Percentiles rank a stretch among this genome's conserved stretches.
phyloP scores from a whole-genome alignment of 2,329 filamentous ascomycete genomes.

The Trichoderma breve region DNA sequence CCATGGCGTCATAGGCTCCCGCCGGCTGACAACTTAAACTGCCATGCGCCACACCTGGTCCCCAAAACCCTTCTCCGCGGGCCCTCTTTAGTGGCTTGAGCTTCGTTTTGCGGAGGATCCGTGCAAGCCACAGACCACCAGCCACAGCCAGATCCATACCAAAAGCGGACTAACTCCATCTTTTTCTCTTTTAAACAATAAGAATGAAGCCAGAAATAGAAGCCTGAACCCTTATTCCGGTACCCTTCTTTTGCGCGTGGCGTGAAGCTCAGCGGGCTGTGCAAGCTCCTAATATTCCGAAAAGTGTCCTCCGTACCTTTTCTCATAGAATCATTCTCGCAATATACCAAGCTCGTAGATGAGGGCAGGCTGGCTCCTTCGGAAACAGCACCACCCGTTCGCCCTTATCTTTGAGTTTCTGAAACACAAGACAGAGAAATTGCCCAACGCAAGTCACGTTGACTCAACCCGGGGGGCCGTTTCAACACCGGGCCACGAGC shows the following conservation, averaged over 20 bases:
- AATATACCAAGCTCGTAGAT: background rate
- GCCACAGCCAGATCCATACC: background rate
- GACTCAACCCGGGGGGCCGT: background rate
- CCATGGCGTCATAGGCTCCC: constrained; percentile 11
- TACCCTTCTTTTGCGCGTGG: background rate
- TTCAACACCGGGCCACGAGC: constrained; percentile 11
- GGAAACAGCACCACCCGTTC: too few relatives aligned
- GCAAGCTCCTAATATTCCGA: background rate
- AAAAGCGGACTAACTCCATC: background rate
- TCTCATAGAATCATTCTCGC: background rate
- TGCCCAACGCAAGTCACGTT: background rate
- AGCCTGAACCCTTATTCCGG: background rate
- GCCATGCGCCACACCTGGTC: constrained; percentile 1
- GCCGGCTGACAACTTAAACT: background rate
- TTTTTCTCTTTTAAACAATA: background rate
- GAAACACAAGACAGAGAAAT: background rate
- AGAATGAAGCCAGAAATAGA: background rate
- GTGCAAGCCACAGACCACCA: background rate
- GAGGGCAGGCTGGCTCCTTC: background rate
- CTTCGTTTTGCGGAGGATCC: background rate
- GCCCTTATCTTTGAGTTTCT: background rate
- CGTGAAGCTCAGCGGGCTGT: background rate
- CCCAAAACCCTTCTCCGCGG: background rate
- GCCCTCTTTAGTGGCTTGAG: background rate
- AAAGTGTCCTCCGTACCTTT: background rate